Conservation (phyloP, 768 basidiomycete genomes). For the Russula vinacea region DNA sequence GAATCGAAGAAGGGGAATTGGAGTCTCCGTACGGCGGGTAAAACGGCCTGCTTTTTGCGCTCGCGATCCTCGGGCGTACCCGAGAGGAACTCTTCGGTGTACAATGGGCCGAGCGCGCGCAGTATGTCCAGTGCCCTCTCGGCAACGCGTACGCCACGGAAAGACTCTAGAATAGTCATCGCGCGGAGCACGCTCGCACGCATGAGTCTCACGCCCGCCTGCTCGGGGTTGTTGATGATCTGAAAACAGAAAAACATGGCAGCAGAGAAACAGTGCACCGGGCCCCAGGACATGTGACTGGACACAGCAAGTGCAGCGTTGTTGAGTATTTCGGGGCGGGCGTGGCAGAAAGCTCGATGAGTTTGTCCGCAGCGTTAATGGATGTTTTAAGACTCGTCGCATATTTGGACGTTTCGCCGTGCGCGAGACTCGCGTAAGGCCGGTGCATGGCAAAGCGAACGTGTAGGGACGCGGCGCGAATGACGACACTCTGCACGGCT, state of each 20-base stretch:
- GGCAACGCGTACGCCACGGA: conserved; percentile 54
- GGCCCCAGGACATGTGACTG: conserved; percentile 76
- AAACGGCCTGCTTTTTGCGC: conserved; percentile 45
- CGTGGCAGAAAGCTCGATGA: conserved; percentile 55
- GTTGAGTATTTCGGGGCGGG: conserved; percentile 64
- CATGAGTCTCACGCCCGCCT: conserved; percentile 66
- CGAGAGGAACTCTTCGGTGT: conserved; percentile 51
- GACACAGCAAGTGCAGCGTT: conserved; percentile 64
- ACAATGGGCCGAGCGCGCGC: conserved; percentile 59
- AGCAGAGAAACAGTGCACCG: conserved; percentile 72
- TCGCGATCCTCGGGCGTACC: conserved; percentile 53
- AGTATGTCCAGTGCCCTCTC: conserved; percentile 67
- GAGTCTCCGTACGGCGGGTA: conserved; percentile 61
- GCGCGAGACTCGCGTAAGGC: conserved; percentile 54
- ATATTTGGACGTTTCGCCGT: conserved; percentile 14
- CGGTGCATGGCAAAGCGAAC: conserved; percentile 77
- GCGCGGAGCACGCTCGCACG: conserved; percentile 68
- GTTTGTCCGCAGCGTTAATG: conserved; percentile 51
- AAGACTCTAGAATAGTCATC: conserved; percentile 56
- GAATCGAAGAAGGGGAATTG: conserved; percentile 75
- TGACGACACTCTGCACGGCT: conserved; percentile 72
- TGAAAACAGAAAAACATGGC: conserved; percentile 86
- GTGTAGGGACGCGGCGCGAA: conserved; percentile 67
- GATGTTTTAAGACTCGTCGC: conserved; percentile 53
- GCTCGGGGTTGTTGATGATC: conserved; percentile 69